Conservation (phyloP, 1,284 basidiomycete genomes). For the Rhodotorula sp. region DNA sequence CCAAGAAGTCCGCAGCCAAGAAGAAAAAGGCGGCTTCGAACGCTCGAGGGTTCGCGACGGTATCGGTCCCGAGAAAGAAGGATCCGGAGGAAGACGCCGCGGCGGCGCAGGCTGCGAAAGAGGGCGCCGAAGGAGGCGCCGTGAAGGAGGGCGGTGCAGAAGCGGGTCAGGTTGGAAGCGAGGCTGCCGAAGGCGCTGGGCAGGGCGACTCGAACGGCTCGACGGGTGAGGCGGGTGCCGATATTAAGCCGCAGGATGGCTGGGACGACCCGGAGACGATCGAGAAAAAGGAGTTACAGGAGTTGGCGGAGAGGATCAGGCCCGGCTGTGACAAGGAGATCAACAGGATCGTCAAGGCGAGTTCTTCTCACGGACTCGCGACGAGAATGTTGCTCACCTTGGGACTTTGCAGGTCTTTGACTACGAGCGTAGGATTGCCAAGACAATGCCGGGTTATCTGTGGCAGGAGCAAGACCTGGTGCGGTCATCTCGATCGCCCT, state of each 20-base stretch:
- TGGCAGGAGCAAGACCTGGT: slow-evolving; percentile 46
- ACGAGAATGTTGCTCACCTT: neutral
- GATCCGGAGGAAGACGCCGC: slow-evolving; percentile 12
- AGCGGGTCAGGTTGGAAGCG: neutral
- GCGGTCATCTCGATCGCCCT: neutral
- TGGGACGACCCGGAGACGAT: slow-evolving; percentile 52
- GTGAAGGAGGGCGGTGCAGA: neutral
- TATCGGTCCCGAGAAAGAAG: slow-evolving; percentile 33
- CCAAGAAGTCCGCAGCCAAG: slow-evolving; percentile 33
- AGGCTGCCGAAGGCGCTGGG: neutral
- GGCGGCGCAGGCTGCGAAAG: neutral
- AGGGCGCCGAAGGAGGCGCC: neutral
- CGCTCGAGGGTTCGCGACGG: slow-evolving; percentile 37
- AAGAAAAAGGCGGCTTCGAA: slow-evolving; percentile 33
- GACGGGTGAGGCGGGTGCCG: neutral
- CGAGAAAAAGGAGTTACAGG: slow-evolving; percentile 62
- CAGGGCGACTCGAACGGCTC: slow-evolving; percentile 1
- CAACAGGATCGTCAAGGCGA: slow-evolving; percentile 62
- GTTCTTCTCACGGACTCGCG: slow-evolving; percentile 3
- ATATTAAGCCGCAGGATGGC: slow-evolving; percentile 10
- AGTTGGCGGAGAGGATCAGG: slow-evolving; percentile 74
- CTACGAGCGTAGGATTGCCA: slow-evolving; percentile 74
- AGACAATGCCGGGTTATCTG: slow-evolving; percentile 61
- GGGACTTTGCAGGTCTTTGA: slow-evolving; percentile 66
- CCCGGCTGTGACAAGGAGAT: slow-evolving; percentile 89